A percentile compares a stretch with the other conserved stretches of the same genome.
These are phyloP conservation scores for Lotus japonicus DNA, from an alignment of 306 rosid species.

Conservation along the genomic window DNA sequence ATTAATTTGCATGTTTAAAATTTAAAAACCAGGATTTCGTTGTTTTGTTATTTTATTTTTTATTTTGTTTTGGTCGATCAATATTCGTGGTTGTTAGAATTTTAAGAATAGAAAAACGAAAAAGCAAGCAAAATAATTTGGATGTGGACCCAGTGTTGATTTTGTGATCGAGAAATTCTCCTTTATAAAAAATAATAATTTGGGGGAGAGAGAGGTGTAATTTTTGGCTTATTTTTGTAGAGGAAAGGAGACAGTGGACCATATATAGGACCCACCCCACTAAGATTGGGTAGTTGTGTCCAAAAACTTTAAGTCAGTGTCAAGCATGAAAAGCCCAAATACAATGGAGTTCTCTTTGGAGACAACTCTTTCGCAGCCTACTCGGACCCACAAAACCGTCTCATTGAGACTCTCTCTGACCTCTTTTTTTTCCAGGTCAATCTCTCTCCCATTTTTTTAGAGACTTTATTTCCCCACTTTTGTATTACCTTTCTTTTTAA, in stretches of 20 bases:
- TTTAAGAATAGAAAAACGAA: background rate
- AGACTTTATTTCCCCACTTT: too few relatives aligned
- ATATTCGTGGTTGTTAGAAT: background rate
- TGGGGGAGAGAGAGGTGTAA: too few relatives aligned
- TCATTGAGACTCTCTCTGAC: background rate
- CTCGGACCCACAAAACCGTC: slow-evolving; percentile 30
- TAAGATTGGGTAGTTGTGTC: slow-evolving; percentile 30
- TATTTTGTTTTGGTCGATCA: background rate
- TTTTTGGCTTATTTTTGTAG: slow-evolving; percentile 31
- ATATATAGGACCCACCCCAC: slow-evolving; percentile 23
- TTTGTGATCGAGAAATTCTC: slow-evolving; percentile 1
- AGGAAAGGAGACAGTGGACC: slow-evolving; percentile 43
- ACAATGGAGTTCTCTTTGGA: slow-evolving; percentile 29
- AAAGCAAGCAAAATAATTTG: slow-evolving; percentile 33
- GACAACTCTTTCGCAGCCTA: slow-evolving; percentile 30
- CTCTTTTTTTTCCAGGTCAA: slow-evolving; percentile 1
- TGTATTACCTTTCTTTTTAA: too few relatives aligned
- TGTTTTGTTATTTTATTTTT: background rate
- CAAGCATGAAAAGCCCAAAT: slow-evolving; percentile 39
- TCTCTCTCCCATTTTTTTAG: background rate
- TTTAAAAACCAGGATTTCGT: background rate
- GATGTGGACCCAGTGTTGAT: slow-evolving; percentile 40
- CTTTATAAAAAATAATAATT: too few relatives aligned
- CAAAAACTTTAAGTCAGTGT: slow-evolving; percentile 49
- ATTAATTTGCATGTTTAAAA: background rate